Evolutionary conservation across 495 filamentous ascomycete species (phyloP).

Genomic region (Endocarpon pusillum): DNA sequence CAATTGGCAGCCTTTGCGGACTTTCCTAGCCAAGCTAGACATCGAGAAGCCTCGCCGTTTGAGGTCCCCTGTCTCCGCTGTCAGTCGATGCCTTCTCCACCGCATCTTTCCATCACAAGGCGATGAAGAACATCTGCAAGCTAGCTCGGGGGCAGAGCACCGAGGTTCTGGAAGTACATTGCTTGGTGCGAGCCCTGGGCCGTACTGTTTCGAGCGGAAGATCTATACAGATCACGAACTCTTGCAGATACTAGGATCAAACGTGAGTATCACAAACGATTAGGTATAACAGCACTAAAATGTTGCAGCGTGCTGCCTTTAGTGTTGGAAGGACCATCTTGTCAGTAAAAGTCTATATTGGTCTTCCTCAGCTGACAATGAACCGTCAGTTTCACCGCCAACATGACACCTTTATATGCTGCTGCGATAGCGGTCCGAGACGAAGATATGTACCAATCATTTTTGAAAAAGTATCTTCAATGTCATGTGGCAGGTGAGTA

Average conservation of each 20-base stretch:
- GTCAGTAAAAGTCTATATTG: background rate
- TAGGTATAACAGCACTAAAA: background rate
- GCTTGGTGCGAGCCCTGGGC: background rate
- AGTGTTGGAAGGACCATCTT: background rate
- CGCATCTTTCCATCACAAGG: background rate
- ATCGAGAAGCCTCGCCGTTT: background rate
- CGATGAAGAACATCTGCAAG: background rate
- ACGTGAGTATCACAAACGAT: background rate
- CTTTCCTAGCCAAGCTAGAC: background rate
- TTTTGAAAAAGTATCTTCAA: background rate
- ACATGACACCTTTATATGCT: constrained; percentile 1
- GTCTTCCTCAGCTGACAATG: constrained; percentile 1
- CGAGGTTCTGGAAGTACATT: constrained; percentile 1
- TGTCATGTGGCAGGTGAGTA: background rate
- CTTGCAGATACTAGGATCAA: background rate
- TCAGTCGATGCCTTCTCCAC: constrained; percentile 1
- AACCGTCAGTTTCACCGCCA: background rate
- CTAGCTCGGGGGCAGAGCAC: constrained; percentile 1
- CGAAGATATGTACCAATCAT: background rate
- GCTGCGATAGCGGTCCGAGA: background rate
- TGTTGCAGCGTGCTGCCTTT: background rate
- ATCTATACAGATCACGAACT: background rate
- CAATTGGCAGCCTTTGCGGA: constrained; percentile 1
- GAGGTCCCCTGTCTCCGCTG: background rate
- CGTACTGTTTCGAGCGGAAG: background rate